Conservation (phyloP, 2,329 filamentous ascomycete genomes). For the Coleophoma crateriformis region DNA sequence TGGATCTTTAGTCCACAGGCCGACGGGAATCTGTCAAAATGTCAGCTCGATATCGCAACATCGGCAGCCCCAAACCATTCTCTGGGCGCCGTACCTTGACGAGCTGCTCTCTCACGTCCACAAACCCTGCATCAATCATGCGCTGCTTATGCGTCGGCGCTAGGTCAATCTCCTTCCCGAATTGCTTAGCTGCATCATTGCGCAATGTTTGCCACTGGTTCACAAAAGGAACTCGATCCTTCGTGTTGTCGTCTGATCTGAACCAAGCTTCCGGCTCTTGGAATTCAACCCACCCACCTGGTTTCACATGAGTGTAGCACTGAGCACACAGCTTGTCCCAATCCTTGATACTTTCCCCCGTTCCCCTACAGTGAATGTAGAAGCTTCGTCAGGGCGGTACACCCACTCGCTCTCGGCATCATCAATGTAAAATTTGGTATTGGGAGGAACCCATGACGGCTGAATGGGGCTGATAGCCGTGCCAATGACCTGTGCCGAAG, state of each 20-base stretch:
- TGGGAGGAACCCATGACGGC: conserved; percentile 57
- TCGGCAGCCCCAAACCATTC: neutral
- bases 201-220: conserved; percentile 3
- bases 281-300: conserved; percentile 7
- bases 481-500: conserved; percentile 48
- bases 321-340: conserved; percentile 2
- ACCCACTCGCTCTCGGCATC: conserved; percentile 30
- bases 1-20: conserved; percentile 31
- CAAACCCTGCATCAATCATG: conserved; percentile 31
- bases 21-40: conserved; percentile 24
- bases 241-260: conserved; percentile 6
- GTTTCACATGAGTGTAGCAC: conserved; percentile 4
- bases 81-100: neutral
- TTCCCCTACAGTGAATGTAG: conserved; percentile 25
- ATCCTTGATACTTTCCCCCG: conserved; percentile 1
- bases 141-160: conserved; percentile 4
- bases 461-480: conserved; percentile 64
- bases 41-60: neutral
- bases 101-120: conserved; percentile 23
- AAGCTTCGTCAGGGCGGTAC: conserved; percentile 22
- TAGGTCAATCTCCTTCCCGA: conserved; percentile 5
- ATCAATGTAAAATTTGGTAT: conserved; percentile 62
- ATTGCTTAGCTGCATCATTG: conserved; percentile 1
- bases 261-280: conserved; percentile 6
- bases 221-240: conserved; percentile 1